phyloP scores from a whole-genome alignment of 2,329 filamentous ascomycete species.

The Blastomyces parvus region DNA sequence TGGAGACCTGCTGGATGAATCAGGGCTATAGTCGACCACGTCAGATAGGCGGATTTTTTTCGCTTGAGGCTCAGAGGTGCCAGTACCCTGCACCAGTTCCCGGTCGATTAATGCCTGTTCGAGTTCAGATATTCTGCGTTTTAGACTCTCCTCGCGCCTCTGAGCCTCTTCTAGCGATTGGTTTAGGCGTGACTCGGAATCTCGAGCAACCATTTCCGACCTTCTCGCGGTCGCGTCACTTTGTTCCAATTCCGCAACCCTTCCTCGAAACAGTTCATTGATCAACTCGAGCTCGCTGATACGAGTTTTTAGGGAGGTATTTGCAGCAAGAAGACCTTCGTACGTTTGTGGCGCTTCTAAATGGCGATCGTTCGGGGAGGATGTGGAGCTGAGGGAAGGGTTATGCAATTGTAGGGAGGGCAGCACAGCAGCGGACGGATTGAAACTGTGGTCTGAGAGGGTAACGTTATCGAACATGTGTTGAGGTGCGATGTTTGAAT shows the following conservation, averaged over 20 bases:
- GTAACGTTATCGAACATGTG: conserved; percentile 66
- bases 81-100: conserved; percentile 16
- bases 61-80: conserved; percentile 37
- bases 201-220: conserved; percentile 46
- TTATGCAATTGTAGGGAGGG: conserved; percentile 45
- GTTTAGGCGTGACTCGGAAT: conserved; percentile 47
- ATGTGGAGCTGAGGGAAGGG: conserved; percentile 50
- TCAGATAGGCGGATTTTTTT: conserved; percentile 51
- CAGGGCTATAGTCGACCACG: conserved; percentile 38
- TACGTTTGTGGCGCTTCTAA: conserved; percentile 66
- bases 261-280: conserved; percentile 68
- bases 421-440: conserved; percentile 43
- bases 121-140: conserved; percentile 70
- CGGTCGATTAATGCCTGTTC: conserved; percentile 45
- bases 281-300: conserved; percentile 94
- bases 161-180: conserved; percentile 66
- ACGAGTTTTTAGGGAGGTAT: conserved; percentile 83
- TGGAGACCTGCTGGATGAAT: conserved; percentile 13
- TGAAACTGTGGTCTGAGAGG: conserved; percentile 60
- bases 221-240: conserved; percentile 60
- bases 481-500: conserved; percentile 59
- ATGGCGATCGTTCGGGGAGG: conserved; percentile 52
- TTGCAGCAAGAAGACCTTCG: conserved; percentile 68
- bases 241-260: conserved; percentile 65
- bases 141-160: conserved; percentile 68